Base-by-base conservation (phyloP, 306 rosid genomes). In the Pyrus betulifolia region DNA sequence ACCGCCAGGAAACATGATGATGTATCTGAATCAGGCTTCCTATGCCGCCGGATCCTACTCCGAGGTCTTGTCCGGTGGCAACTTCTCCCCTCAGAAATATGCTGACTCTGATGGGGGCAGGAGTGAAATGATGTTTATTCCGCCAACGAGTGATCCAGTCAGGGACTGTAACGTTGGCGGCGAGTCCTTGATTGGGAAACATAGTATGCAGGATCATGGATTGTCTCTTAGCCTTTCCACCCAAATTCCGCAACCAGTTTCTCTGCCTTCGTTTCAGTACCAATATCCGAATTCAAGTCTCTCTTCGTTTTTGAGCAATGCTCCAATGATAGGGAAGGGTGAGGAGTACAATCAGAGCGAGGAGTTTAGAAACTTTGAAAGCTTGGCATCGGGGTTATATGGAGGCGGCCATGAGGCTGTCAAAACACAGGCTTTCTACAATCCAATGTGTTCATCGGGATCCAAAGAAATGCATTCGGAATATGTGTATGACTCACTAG, bases 211-310 rank as follows among this genome's bases (percentile, higher is more conserved):
- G 71, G 86, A 83, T 71, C 96, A 89, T 58, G 95, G 95, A 49
- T 84, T 95, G 58, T 90, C 97, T 74, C 97, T 95, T 54, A 95
- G 96, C 84, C 93, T 95, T 25, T 86, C 90, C 38, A 82, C 97
- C 46, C 81, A 88, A 19, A 84, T 87, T 77, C 89, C 88, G 28
- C 79, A 86, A 67, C 70, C 71, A 1, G 78, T 77, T 72, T 88
- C 92, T 67, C 77, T 72, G 51, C 86, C 92, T 80, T 76, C 80
- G 6, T 91, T 89, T 74, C 86, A 83, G 45, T 86, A 85, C 81
- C 92, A 85, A 23, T 86, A 89, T 70, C 79, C 91, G 8, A 64
- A 80, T 67, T 23, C 80, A 14, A 69, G 87, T 40, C 81, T 85
- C 64, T 75, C 89, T 12, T 85, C 91, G 1, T 82, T 85, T 64